A percentile compares a stretch with the other conserved stretches of the same genome.
Conservation (phyloP, 192 early-diverging fungal species). For the Geranomyces michiganensis region DNA sequence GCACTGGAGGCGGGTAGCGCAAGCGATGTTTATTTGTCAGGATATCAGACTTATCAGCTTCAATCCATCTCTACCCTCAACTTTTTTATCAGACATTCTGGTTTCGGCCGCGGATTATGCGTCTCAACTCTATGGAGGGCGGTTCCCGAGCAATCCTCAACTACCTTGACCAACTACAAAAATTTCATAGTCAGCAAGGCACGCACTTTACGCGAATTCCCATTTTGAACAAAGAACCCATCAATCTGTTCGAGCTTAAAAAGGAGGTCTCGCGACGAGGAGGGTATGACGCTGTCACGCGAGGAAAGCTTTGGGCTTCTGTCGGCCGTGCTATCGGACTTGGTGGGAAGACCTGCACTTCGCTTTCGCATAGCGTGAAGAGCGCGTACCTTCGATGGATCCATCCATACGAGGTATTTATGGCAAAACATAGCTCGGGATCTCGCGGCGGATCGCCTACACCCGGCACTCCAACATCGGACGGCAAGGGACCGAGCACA, state of each 20-base stretch:
- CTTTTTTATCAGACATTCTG: conserved; percentile 67
- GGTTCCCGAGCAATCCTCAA: conserved; percentile 82
- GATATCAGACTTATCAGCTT: neutral
- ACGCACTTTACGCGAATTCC: conserved; percentile 77
- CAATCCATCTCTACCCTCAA: neutral
- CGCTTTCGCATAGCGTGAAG: conserved; percentile 37
- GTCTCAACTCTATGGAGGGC: conserved; percentile 91
- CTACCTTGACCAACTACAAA: conserved; percentile 88
- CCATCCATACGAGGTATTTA: conserved; percentile 53
- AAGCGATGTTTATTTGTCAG: too few relatives aligned
- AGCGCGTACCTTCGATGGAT: conserved; percentile 48
- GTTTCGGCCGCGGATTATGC: conserved; percentile 87
- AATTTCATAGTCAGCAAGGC: conserved; percentile 83
- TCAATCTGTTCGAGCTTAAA: conserved; percentile 81
- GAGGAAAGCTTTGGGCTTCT: conserved; percentile 82
- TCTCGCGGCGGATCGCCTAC: neutral
- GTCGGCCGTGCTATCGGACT: conserved; percentile 63
- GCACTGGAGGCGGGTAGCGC: too few relatives aligned
- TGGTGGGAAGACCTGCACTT: conserved; percentile 32
- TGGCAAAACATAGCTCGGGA: conserved; percentile 21
- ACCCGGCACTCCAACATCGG: conserved; percentile 4
- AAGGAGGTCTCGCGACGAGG: conserved; percentile 79
- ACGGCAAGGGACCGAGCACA: conserved; percentile 4
- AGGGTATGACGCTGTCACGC: conserved; percentile 73
- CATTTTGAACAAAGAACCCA: conserved; percentile 80